Evolutionary conservation across 176 grass and related monocot genomes (phyloP), one percentile per base, ranked within the genome.

Genomic region (Poa annua): DNA sequence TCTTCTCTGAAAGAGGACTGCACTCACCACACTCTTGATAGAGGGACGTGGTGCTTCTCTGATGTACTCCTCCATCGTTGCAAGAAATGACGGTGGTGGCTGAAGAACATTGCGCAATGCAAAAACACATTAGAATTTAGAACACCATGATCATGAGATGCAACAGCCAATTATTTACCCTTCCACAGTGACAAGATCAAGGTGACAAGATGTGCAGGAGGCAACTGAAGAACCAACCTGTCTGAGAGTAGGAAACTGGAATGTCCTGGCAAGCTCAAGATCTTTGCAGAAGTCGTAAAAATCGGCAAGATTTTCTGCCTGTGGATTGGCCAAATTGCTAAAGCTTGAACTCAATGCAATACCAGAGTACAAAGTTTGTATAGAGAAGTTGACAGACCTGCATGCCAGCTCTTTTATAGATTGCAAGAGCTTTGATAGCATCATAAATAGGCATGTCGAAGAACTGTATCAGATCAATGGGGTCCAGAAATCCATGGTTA

Each of bases 371-470:
- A 50, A 29, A 51, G 2, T 60, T 68, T 15, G 39, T 21, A 21
- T 34, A 42, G 5, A 44, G 2, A 26, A 33, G 4, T 7, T 51
- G 75, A n/a, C 41, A 32, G 10, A 95, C 96, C 96, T 98, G 92
- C 73, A 91, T 85, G 55, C 96, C 89, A 29, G 96, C 92, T 85
- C 87, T 77, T 83, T 95, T 98, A 70, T 98, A 98, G 34, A 92
- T 76, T 26, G 88, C 80, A 45, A 98, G 92, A 70, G 96, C 96
- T 15, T 98, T 98, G 53, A 95, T 87, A 52, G 96, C 91, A 88
- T 98, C 92, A 80, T 89, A 98, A 66, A 91, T 98, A 51, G 92
- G 85, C 96, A 95, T 98, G 9, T 98, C 96, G 64, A 98, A 98
- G 74, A 98, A 98, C 92, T 98, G 84, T 39, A 85, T 44, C 64